Evolutionary conservation across 192 early-diverging fungal species (phyloP).

Genomic region (Cladochytrium replicatum): DNA sequence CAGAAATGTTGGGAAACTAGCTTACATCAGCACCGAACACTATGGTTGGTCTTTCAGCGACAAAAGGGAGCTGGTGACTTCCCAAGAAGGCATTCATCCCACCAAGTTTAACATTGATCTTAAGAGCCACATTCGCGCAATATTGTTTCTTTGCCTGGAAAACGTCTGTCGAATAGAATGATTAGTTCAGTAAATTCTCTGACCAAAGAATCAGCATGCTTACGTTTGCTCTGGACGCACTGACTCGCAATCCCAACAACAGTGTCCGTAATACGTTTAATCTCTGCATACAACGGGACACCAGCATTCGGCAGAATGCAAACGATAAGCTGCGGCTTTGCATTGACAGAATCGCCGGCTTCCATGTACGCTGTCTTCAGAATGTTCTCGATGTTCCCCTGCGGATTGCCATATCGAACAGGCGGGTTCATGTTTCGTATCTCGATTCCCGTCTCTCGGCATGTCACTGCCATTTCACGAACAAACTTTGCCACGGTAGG

Average conservation of each 20-base stretch:
- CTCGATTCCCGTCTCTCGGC: slow-evolving; percentile 5
- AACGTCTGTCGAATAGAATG: slow-evolving; percentile 7
- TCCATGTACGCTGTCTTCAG: slow-evolving; percentile 10
- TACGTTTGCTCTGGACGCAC: slow-evolving; percentile 26
- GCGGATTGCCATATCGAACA: slow-evolving; percentile 4
- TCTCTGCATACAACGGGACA: slow-evolving; percentile 32
- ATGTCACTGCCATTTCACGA: slow-evolving; percentile 1
- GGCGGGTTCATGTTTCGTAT: slow-evolving; percentile 1
- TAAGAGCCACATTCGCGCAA: slow-evolving; percentile 27
- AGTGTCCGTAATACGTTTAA: slow-evolving; percentile 40
- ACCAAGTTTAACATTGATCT: slow-evolving; percentile 59
- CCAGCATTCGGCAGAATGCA: slow-evolving; percentile 9
- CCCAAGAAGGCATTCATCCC: slow-evolving; percentile 33
- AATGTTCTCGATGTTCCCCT: slow-evolving; percentile 8
- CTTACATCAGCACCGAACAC: slow-evolving; percentile 49
- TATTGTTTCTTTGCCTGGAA: slow-evolving; percentile 12
- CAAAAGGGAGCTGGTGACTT: slow-evolving; percentile 3
- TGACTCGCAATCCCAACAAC: slow-evolving; percentile 39
- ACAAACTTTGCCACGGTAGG: slow-evolving; percentile 7
- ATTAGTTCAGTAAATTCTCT: neutral
- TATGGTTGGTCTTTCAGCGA: slow-evolving; percentile 31
- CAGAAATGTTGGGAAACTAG: slow-evolving; percentile 30
- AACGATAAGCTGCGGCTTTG: slow-evolving; percentile 1
- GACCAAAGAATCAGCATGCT: neutral
- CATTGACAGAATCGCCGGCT: neutral